Evolutionary conservation across 2,329 filamentous ascomycete genomes (phyloP), one percentile per base, ranked within the genome.

Genomic region (Nannizziopsis arthrosporioides): DNA sequence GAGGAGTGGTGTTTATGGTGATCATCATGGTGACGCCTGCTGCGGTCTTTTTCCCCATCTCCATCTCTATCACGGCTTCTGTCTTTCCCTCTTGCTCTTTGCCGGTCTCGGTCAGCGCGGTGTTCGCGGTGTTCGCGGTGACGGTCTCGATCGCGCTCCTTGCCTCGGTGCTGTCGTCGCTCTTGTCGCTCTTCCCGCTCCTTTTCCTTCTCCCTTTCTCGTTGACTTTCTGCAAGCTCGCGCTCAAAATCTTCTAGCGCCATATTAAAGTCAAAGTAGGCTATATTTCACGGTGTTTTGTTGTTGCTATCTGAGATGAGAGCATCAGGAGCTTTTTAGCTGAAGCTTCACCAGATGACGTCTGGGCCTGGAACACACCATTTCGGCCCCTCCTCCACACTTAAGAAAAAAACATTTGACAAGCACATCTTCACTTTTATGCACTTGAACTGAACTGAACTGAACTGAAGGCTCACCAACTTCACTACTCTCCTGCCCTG

Each of bases 211-310:
- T 56, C 63, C 56, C 53, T 67, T 45, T 59, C 58, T 49, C 62
- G 58, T 62, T 57, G 63, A 55, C 53, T 66, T 39, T 80, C 75
- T 1, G 81, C 83, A 10, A 93, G 73, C 19, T 80, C 72, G 61
- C 82, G 85, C 64, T 93, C 87, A 51, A 93, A 93, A 50, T 89
- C 85, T 56, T 80, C 77, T 50, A 81, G 62, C 4, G 74, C 73
- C 78, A 80, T 81, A 12, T 37, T 53, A 32, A 12, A n/a, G 3
- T 32, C n/a, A n/a, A 15, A 18, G 35, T 40, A 27, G 32, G 38
- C 37, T 32, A 14, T 35, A 15, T n/a, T 38, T 46, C 14, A 32
- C 34, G n/a, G 17, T 43, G 14, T 9, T 31, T 42, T 34, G 7
- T n/a, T 9, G 14, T 22, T 11, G 39, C n/a, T 27, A 3, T 27